phyloP scores from a whole-genome alignment of 2,329 filamentous ascomycete species.

The Elsinoe batatas region DNA sequence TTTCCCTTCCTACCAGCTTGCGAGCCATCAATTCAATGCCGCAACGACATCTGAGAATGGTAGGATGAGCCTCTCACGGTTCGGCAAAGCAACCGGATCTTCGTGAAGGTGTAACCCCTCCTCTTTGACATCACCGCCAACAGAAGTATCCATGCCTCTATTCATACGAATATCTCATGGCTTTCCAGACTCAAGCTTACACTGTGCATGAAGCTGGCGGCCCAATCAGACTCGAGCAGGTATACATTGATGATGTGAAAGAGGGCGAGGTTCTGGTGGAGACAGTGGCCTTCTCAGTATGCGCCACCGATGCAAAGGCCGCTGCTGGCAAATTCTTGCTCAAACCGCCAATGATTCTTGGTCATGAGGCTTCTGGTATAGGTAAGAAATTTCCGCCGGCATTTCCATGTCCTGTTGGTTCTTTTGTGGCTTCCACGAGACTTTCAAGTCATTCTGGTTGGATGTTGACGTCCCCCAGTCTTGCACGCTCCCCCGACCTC shows the following conservation, averaged over 20 bases:
- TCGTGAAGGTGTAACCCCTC: background rate
- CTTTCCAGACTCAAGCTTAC: conserved; percentile 19
- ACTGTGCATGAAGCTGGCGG: conserved; percentile 15
- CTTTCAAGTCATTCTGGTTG: too few species aligned
- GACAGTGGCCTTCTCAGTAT: conserved; percentile 22
- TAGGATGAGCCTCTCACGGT: background rate
- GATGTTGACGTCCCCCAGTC: background rate
- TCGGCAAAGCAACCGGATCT: background rate
- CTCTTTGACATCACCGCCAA: background rate
- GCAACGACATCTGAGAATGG: background rate
- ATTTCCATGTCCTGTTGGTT: background rate
- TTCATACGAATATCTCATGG: background rate
- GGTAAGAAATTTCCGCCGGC: conserved; percentile 3
- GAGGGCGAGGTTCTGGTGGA: conserved; percentile 21
- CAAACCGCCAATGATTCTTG: conserved; percentile 20
- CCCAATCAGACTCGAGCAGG: conserved; percentile 15
- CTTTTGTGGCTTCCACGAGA: background rate
- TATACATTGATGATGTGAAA: conserved; percentile 15
- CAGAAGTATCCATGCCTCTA: background rate
- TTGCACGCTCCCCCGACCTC: background rate
- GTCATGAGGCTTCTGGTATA: conserved; percentile 20
- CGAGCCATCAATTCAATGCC: background rate
- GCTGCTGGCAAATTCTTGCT: conserved; percentile 20
- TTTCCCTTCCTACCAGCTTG: background rate
- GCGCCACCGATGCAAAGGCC: conserved; percentile 21